Percentiles rank a stretch among this genome's conserved stretches.
These are phyloP conservation scores for Serendipita sp. DNA, from an alignment of 768 basidiomycete genomes.

Conservation along the genomic window DNA sequence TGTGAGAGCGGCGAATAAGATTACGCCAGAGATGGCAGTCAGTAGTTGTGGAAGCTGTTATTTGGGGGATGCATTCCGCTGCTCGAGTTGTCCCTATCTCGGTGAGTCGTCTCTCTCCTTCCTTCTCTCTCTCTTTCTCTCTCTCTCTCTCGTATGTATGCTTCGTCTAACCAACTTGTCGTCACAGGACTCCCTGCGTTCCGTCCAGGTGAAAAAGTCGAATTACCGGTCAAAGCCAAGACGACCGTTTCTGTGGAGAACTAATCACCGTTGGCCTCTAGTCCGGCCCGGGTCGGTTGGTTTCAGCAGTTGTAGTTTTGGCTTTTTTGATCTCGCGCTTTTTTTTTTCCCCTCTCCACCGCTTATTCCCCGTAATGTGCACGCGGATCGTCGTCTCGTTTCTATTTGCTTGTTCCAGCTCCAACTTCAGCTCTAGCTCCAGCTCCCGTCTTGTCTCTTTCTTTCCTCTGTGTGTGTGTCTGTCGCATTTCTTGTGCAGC, in stretches of 20 bases:
- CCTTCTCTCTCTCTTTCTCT: neutral
- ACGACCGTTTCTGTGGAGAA: neutral
- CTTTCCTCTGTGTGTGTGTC: too few species aligned
- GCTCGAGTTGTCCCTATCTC: constrained; percentile 87
- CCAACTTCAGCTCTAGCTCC: too few species aligned
- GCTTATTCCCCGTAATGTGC: too few species aligned
- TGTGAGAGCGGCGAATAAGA: constrained; percentile 54
- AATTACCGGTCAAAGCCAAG: constrained; percentile 17
- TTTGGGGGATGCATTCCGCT: constrained; percentile 94
- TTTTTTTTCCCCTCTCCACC: too few species aligned
- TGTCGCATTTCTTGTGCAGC: too few species aligned
- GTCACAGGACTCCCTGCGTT: constrained; percentile 85
- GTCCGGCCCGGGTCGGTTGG: too few species aligned
- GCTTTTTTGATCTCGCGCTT: too few species aligned
- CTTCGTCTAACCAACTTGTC: neutral
- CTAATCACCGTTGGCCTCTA: too few species aligned
- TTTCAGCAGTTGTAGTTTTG: too few species aligned
- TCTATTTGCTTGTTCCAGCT: too few species aligned
- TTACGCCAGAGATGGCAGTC: constrained; percentile 33
- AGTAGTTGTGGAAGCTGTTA: constrained; percentile 97
- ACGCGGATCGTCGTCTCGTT: too few species aligned
- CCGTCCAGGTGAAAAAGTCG: constrained; percentile 95
- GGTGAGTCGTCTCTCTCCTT: constrained; percentile 42
- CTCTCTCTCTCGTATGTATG: neutral
- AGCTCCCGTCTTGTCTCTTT: too few species aligned